Base-by-base conservation (phyloP, 2,329 filamentous ascomycete genomes). In the Colletotrichum sp. region DNA sequence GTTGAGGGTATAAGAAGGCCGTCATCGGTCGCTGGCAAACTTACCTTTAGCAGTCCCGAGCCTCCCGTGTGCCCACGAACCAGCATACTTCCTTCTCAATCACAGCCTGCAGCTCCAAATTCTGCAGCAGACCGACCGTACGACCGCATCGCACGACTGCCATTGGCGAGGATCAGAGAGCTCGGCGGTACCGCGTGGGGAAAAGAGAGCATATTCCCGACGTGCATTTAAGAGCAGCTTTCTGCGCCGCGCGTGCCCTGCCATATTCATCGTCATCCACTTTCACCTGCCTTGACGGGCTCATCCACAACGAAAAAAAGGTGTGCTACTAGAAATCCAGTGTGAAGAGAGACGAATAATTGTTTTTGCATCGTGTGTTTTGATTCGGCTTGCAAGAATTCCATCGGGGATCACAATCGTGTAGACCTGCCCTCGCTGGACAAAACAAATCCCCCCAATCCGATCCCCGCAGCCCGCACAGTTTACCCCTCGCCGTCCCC, bases 401-500 rank as follows among this genome's bases (percentile, higher is more conserved):
- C 32, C 32, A 34, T 15, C 32, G 32, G 32, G 6, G 32, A 34
- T 15, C 13, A 34, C 32, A 8, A 36, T 39, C 30, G 13, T 64
- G 32, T 64, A 16, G 39, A 18, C 21, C 21, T 67, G 28, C 49
- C 26, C 13, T 44, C 21, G 21, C 62, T 55, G 69, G 39, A 49
- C 18, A 36, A 60, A 64, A 49, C 44, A 49, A 49, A 49, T 49
- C 44, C 44, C 44, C 44, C 44, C 44, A 49, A 49, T 49, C 21
- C 32, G 49, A 36, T 70, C 44, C 64, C 73, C 70, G 64, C 30
- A 74, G 69, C 70, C 70, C 74, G 70, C 74, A 76, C 52, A 10
- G 21, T 72, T 44, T 65, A 73, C 69, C 69, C 70, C 70, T 73
- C 73, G 70, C 49, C 70, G 64, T 49, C 74, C 70, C 74, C 70